These are phyloP conservation scores for Rhizopus sp. DNA, from an alignment of 371 early-diverging fungal genomes.

Conservation along the genomic window DNA sequence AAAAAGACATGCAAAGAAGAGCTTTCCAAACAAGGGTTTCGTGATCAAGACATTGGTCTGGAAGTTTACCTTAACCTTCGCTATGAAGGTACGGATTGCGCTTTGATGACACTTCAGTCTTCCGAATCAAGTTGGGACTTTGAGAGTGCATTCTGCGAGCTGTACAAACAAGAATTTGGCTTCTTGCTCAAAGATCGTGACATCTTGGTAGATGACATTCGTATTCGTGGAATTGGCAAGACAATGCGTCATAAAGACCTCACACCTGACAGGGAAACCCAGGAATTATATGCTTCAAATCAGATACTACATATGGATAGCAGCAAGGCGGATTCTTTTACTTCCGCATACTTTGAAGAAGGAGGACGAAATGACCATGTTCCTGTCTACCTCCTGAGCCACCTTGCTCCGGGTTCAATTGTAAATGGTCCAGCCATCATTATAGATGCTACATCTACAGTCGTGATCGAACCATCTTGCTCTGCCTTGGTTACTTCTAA, in stretches of 20 bases:
- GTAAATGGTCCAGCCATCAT: constrained; percentile 89
- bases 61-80: constrained; percentile 88
- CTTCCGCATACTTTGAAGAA: constrained; percentile 81
- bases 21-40: constrained; percentile 68
- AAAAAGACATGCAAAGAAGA: constrained; percentile 47
- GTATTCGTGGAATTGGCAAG: constrained; percentile 86
- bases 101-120: constrained; percentile 87
- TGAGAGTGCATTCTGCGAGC: constrained; percentile 58
- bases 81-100: constrained; percentile 94
- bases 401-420: constrained; percentile 63
- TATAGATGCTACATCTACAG: constrained; percentile 86
- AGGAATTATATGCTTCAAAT: constrained; percentile 22
- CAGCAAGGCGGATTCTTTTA: constrained; percentile 23
- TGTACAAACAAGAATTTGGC: constrained; percentile 91
- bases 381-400: constrained; percentile 73
- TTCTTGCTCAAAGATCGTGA: constrained; percentile 81
- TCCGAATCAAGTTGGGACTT: constrained; percentile 59
- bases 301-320: constrained; percentile 21
- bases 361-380: constrained; percentile 67
- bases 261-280: constrained; percentile 48
- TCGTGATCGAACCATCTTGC: constrained; percentile 85
- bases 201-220: constrained; percentile 90
- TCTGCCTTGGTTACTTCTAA: constrained; percentile 72
- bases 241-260: constrained; percentile 36
- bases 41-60: constrained; percentile 46